Percentiles rank a stretch among this genome's conserved stretches.
These are phyloP conservation scores for Penicillium olsonii DNA, from an alignment of 2,329 filamentous ascomycete species.

Conservation along the genomic window DNA sequence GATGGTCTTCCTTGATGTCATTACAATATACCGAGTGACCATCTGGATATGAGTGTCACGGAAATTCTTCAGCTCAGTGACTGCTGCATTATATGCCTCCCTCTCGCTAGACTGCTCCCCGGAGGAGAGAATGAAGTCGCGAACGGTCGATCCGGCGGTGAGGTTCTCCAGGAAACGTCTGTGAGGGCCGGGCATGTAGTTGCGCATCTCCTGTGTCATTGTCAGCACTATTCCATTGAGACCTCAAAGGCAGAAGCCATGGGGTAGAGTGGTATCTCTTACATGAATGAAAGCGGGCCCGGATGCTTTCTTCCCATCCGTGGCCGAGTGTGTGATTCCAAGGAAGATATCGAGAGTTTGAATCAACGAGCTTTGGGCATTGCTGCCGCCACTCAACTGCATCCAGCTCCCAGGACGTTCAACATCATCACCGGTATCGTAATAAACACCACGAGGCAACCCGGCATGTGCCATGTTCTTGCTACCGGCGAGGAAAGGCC, in stretches of 20 bases:
- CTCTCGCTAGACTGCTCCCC: constrained; percentile 35
- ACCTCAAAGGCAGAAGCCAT: background rate
- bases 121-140: constrained; percentile 43
- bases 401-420: constrained; percentile 47
- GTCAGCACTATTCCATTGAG: background rate
- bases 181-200: constrained; percentile 58
- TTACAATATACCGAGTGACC: constrained; percentile 56
- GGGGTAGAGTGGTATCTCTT: constrained; percentile 6
- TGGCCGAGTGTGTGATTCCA: constrained; percentile 50
- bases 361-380: constrained; percentile 57
- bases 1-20: constrained; percentile 34
- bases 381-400: constrained; percentile 56
- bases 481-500: constrained; percentile 54
- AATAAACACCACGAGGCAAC: constrained; percentile 54
- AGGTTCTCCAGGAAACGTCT: constrained; percentile 53
- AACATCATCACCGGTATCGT: constrained; percentile 50
- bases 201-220: constrained; percentile 49
- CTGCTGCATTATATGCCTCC: constrained; percentile 49
- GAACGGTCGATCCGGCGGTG: constrained; percentile 48
- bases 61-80: constrained; percentile 48
- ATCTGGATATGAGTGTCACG: constrained; percentile 56
- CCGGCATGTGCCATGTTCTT: constrained; percentile 57
- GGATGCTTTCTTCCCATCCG: constrained; percentile 32
- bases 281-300: constrained; percentile 35
- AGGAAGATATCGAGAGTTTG: constrained; percentile 57